Conservation (phyloP, 2,329 filamentous ascomycete species). For the Tolypocladium tropicale region DNA sequence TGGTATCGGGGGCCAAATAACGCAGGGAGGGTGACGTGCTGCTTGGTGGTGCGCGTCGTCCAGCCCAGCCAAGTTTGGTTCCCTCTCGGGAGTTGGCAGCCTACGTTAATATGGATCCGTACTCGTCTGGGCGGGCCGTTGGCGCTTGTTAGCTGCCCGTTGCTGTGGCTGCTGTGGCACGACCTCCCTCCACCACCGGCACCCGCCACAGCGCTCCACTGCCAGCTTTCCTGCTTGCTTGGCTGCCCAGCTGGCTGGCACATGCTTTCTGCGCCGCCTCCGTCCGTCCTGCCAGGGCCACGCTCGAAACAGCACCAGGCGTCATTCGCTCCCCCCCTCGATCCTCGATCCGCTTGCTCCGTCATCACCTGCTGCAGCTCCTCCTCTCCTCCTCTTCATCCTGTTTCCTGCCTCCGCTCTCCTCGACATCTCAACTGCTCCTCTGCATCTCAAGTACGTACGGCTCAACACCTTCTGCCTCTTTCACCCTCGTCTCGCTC, state of each 20-base stretch:
- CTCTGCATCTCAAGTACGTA: background rate
- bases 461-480: background rate
- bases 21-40: no score
- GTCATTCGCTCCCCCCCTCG: background rate
- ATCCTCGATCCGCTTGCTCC: slow-evolving; percentile 1
- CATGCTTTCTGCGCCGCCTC: background rate
- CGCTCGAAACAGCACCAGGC: background rate
- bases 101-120: no score
- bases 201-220: background rate
- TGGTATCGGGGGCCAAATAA: no score
- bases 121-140: no score
- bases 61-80: no score
- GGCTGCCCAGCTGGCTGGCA: background rate
- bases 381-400: background rate
- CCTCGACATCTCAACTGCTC: background rate
- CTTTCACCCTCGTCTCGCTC: background rate
- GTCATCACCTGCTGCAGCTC: slow-evolving; percentile 2
- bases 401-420: background rate
- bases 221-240: background rate
- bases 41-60: no score
- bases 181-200: background rate
- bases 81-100: no score
- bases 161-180: background rate
- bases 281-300: no score
- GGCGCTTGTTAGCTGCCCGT: no score